phyloP scores from a whole-genome alignment of 2,329 filamentous ascomycete species.

The Aspergillus piperis region DNA sequence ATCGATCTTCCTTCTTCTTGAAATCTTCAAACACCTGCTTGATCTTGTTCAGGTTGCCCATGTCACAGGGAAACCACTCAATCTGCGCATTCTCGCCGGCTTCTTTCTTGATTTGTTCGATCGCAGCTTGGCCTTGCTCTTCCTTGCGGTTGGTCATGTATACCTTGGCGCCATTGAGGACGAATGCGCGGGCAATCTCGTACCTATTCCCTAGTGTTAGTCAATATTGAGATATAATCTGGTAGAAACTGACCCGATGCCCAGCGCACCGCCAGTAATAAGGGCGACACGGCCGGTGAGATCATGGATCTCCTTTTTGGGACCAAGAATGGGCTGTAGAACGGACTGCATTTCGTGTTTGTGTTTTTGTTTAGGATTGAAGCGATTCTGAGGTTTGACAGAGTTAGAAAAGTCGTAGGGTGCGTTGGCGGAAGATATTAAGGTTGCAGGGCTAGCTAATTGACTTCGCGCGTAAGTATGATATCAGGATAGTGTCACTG shows the following conservation, averaged over 20 bases:
- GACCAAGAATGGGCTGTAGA: conserved; percentile 41
- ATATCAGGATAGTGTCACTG: conserved; percentile 3
- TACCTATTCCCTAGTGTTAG: neutral
- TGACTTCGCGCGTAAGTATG: conserved; percentile 3
- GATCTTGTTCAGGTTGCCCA: conserved; percentile 43
- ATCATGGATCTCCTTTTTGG: conserved; percentile 37
- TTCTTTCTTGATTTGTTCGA: conserved; percentile 36
- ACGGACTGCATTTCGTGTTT: conserved; percentile 16
- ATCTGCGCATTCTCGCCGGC: conserved; percentile 32
- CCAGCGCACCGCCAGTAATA: conserved; percentile 43
- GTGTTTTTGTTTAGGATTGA: too few species aligned
- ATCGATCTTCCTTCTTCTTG: conserved; percentile 36
- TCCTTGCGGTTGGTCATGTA: conserved; percentile 17
- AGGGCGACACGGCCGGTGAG: conserved; percentile 41
- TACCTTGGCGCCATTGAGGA: conserved; percentile 17
- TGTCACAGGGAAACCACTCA: conserved; percentile 47
- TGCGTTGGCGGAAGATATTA: neutral
- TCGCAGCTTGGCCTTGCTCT: conserved; percentile 27
- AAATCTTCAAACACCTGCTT: conserved; percentile 42
- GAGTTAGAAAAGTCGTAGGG: too few species aligned
- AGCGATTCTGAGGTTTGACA: too few species aligned
- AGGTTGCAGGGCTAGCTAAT: neutral
- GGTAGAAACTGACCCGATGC: conserved; percentile 35
- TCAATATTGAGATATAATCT: too few species aligned
- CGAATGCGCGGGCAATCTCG: conserved; percentile 14